Evolutionary conservation across 2,329 filamentous ascomycete species (phyloP), one percentile per base, ranked within the genome.

Genomic region (Moelleriella libera): DNA sequence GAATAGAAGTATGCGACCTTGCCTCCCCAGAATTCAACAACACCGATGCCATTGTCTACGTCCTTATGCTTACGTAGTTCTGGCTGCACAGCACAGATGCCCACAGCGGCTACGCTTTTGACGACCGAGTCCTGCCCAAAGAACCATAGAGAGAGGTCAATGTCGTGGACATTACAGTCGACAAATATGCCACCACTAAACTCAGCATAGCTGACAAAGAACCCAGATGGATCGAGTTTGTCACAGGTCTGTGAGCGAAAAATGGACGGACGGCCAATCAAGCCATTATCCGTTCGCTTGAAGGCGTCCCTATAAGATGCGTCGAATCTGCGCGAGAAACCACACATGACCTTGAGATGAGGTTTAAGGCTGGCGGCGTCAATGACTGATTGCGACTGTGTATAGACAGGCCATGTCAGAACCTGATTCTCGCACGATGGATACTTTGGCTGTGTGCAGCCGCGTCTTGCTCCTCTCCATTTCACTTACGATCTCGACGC

Each of bases 131-230:
- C 57, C 37, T 62, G 55, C 41, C 57, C 58, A 39, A 63, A 59
- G 53, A 60, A 63, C 61, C 61, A 63, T 31, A 63, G 50, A 0
- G 61, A 55, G 31, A 63, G 56, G 45, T 63, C 60, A 44, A 85
- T 84, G 55, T 85, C 82, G 65, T 85, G 82, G 56, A 85, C 78
- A 46, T 75, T 78, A 64, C 77, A 82, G 66, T 85, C 82, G 49
- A 84, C 81, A 54, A 85, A 85, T 58, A 84, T 82, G 28, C 80
- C 80, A 34, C 82, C 81, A 2, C 68, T 75, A 63, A 75, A 80
- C 54, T 78, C 68, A 10, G 81, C 78, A 61, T 84, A 85, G 31
- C 71, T 68, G 47, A 85, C 78, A 60, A 83, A 85, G 69, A 83
- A 85, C 45, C 80, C 80, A 0, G 70, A 70, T 0, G 78, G 76